Evolutionary conservation across 2,329 filamentous ascomycete species (phyloP).

Genomic region (Ceratocystis papillata): DNA sequence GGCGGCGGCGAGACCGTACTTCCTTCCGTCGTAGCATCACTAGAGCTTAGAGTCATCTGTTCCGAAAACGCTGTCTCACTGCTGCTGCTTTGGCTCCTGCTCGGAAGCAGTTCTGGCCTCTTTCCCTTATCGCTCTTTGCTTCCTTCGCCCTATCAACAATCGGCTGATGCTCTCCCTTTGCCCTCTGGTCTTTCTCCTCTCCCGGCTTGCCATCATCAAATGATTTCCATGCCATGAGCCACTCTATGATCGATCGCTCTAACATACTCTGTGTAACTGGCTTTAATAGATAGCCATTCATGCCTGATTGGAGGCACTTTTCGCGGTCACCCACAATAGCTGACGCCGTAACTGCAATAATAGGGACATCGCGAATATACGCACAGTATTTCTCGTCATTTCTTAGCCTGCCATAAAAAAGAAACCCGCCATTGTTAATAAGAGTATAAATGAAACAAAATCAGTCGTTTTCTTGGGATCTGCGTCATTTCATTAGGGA

Average conservation of each 20-base stretch:
- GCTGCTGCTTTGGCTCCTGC: conserved; percentile 2
- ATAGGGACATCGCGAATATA: conserved; percentile 56
- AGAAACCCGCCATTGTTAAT: conserved; percentile 56
- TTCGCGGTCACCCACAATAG: conserved; percentile 64
- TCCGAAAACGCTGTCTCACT: background rate
- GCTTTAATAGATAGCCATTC: conserved; percentile 63
- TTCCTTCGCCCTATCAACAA: too few relatives aligned
- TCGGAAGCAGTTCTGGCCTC: too few relatives aligned
- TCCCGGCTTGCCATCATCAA: background rate
- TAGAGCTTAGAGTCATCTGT: background rate
- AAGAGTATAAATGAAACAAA: background rate
- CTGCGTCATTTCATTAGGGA: background rate
- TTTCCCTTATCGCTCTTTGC: too few relatives aligned
- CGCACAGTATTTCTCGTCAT: conserved; percentile 24
- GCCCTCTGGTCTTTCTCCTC: background rate
- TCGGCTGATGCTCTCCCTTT: background rate
- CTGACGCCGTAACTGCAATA: conserved; percentile 71
- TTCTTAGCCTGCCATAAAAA: conserved; percentile 34
- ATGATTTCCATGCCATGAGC: background rate
- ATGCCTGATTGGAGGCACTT: conserved; percentile 64
- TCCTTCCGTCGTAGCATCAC: conserved; percentile 4
- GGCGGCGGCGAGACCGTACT: background rate
- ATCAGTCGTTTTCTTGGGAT: background rate
- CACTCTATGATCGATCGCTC: conserved; percentile 21
- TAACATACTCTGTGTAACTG: conserved; percentile 41